These are phyloP conservation scores for Clavariopsis aquatica DNA, from an alignment of 495 filamentous ascomycete genomes.

Conservation along the genomic window DNA sequence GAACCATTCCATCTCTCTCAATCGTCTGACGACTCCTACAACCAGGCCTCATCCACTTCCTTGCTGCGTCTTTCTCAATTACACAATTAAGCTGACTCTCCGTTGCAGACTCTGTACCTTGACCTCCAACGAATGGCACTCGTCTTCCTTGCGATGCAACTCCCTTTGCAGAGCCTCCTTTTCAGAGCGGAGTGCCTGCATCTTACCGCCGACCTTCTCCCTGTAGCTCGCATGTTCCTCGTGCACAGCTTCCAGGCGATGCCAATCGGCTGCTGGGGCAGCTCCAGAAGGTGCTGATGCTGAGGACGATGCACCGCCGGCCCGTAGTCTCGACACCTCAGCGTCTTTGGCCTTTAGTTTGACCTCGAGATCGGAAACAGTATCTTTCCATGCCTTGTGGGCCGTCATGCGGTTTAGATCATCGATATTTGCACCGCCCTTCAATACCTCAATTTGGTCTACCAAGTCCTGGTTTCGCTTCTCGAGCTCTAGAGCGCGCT, in stretches of 20 bases:
- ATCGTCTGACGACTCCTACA: constrained; percentile 11
- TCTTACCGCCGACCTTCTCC: constrained; percentile 34
- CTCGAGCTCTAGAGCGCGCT: constrained; percentile 43
- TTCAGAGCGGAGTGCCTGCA: constrained; percentile 37
- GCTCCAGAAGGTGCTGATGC: not conserved
- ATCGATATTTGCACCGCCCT: constrained; percentile 26
- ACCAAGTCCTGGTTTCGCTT: constrained; percentile 38
- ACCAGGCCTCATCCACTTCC: constrained; percentile 18
- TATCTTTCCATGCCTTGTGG: constrained; percentile 37
- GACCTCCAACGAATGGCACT: constrained; percentile 34
- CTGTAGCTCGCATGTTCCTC: constrained; percentile 35
- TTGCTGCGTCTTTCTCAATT: not conserved
- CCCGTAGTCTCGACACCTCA: constrained; percentile 21
- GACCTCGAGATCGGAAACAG: constrained; percentile 27
- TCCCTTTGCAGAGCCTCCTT: constrained; percentile 39
- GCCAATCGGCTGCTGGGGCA: constrained; percentile 7
- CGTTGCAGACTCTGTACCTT: constrained; percentile 37
- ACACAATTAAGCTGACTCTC: constrained; percentile 20
- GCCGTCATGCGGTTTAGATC: constrained; percentile 29
- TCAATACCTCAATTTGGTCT: constrained; percentile 20
- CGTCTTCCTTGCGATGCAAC: constrained; percentile 39
- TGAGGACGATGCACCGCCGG: constrained; percentile 5
- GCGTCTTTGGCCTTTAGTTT: constrained; percentile 31
- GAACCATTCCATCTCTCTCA: constrained; percentile 27
- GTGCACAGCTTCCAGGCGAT: constrained; percentile 34